Base-by-base conservation (phyloP, 352 stramenopile genomes). In the Pseudoperonospora humuli region DNA sequence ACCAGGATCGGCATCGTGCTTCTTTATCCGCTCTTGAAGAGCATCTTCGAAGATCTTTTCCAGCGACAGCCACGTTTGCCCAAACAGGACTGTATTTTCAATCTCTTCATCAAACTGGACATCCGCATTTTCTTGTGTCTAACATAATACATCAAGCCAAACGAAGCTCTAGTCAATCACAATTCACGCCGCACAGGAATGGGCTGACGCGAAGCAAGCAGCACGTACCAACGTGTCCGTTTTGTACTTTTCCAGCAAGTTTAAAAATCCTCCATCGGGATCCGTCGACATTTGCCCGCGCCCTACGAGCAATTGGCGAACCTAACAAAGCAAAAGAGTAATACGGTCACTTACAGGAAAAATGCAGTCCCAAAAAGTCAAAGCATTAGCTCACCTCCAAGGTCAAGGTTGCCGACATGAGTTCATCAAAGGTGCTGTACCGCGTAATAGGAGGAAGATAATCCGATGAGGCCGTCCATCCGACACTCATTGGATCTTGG, bases 11-110 rank as follows among this genome's bases (percentile, higher is more conserved):
- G 65, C 43, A 35, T 88, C 78, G 24, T 72, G 64, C 28, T 84
- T 85, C 49, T 88, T 89, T 41, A 93, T 79, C 25, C 80, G 70
- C 41, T 94, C 82, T 49, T 92, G 82, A 2, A 94, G 58, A 0
- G 80, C 82, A 50, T 94, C 82, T 70, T 94, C 82, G 50, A 91
- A 94, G 27, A 80, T 84, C 46, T 94, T 94, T 50, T 94, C 82
- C 23, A 93, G 50, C 29, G 82, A 93, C 7, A 94, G 52, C 82
- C 82, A 94, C 18, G 79, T 93, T 57, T 94, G 82, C 0, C 82
- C 82, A 50, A 93, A 94, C 20, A 94, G 45, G 13, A 87, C 61
- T 2, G 82, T 92, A 53, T 93, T 89, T n/a, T 67, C 70, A 15
- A 93, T 75, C 33, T 93, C 82, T 1, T 85, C 66, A 43, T 92